Conservation (phyloP, 257 asterid genomes). For the Nicotiana sylvestris region DNA sequence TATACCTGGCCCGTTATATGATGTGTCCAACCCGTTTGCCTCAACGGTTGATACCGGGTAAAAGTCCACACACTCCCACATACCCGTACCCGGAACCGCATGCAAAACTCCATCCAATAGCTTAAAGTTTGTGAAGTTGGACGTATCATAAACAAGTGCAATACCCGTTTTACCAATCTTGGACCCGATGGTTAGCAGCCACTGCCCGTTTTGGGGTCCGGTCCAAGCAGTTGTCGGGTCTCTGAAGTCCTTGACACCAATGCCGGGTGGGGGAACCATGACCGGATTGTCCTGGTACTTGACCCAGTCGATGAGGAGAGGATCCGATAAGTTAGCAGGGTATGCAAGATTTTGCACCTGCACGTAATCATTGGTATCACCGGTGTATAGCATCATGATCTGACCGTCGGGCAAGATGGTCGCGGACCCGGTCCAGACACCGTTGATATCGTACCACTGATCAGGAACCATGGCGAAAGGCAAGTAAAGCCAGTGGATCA, state of each 20-base stretch:
- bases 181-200: conserved; percentile 67
- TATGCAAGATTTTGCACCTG: conserved; percentile 81
- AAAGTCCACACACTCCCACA: conserved; percentile 92
- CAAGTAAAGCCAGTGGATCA: conserved; percentile 71
- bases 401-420: conserved; percentile 66
- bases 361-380: conserved; percentile 46
- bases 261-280: conserved; percentile 72
- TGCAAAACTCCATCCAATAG: conserved; percentile 47
- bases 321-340: conserved; percentile 74
- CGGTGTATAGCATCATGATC: conserved; percentile 71
- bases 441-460: conserved; percentile 61
- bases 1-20: conserved; percentile 53
- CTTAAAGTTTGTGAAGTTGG: conserved; percentile 38
- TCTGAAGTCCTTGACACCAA: conserved; percentile 56
- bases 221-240: conserved; percentile 91
- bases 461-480: conserved; percentile 75
- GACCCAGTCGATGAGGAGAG: conserved; percentile 69
- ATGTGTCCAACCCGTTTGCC: conserved; percentile 64
- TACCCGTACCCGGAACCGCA: conserved; percentile 65
- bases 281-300: conserved; percentile 64
- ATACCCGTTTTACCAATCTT: conserved; percentile 54
- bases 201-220: conserved; percentile 43
- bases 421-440: conserved; percentile 94
- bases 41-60: conserved; percentile 51
- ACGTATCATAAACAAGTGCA: conserved; percentile 62